phyloP scores from a whole-genome alignment of 805 yeast species.

The Millerozyma acaciae region DNA sequence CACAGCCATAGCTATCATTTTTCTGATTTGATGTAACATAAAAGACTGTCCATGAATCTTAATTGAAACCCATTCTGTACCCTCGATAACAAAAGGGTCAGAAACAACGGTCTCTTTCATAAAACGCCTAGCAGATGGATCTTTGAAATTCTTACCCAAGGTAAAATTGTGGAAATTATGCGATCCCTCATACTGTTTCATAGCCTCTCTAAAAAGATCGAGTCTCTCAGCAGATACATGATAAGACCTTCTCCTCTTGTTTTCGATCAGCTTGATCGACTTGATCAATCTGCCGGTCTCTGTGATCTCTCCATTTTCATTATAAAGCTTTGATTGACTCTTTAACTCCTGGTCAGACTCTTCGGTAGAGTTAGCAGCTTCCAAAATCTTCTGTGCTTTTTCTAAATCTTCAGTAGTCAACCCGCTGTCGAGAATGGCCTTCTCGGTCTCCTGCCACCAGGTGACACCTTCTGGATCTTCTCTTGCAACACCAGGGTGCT shows the following conservation, averaged over 20 bases:
- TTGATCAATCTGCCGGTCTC: conserved; percentile 41
- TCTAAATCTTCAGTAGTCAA: conserved; percentile 23
- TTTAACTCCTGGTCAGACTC: conserved; percentile 7
- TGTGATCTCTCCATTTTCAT: conserved; percentile 35
- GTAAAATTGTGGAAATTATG: conserved; percentile 93
- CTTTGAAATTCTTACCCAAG: conserved; percentile 74
- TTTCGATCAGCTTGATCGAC: conserved; percentile 60
- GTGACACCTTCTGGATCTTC: conserved; percentile 63
- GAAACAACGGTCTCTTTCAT: conserved; percentile 78
- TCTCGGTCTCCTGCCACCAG: conserved; percentile 62
- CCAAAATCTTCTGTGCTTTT: conserved; percentile 30
- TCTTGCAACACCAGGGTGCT: conserved; percentile 57
- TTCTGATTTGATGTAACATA: conserved; percentile 96
- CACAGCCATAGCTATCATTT: conserved; percentile 95
- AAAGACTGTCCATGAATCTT: conserved; percentile 98
- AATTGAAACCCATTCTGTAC: conserved; percentile 93
- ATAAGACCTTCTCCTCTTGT: conserved; percentile 61
- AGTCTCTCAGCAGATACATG: conserved; percentile 64
- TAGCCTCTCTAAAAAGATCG: conserved; percentile 58
- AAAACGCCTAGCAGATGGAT: conserved; percentile 77
- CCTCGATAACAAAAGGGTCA: conserved; percentile 87
- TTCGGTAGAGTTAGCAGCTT: conserved; percentile 11
- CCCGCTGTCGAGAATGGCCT: conserved; percentile 21
- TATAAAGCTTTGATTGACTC: conserved; percentile 13
- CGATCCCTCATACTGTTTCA: conserved; percentile 74